Evolutionary conservation across 164 flowering plant genomes (phyloP).

Genomic region (Tetracentron sinense): DNA sequence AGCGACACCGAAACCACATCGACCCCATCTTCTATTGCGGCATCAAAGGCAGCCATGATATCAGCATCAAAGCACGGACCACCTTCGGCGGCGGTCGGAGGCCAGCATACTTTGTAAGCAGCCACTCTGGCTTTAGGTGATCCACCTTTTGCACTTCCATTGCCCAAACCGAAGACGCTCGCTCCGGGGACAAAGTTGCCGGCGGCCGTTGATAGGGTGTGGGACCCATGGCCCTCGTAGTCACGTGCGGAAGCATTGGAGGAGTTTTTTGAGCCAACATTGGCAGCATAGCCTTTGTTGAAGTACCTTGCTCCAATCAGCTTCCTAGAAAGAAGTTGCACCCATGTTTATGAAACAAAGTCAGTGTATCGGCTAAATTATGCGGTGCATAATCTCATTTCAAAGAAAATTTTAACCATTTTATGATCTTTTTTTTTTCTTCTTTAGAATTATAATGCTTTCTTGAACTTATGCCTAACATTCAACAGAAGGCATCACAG

Average conservation of each 20-base stretch:
- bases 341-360: neutral
- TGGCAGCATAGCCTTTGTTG: conserved; percentile 22
- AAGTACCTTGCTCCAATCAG: conserved; percentile 46
- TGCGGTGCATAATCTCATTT: too few species aligned
- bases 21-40: conserved; percentile 48
- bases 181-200: conserved; percentile 40
- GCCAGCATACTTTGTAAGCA: conserved; percentile 48
- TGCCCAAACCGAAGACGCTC: conserved; percentile 23
- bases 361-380: too few species aligned
- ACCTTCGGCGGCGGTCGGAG: conserved; percentile 8
- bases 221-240: conserved; percentile 44
- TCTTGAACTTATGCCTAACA: too few species aligned
- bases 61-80: conserved; percentile 40
- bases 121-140: conserved; percentile 47
- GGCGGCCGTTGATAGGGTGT: conserved; percentile 47
- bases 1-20: conserved; percentile 48
- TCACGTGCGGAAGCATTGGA: conserved; percentile 21
- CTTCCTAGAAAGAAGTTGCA: conserved; percentile 27
- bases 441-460: too few species aligned
- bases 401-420: too few species aligned
- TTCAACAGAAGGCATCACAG: too few species aligned
- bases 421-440: too few species aligned
- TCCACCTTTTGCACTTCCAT: conserved; percentile 51
- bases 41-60: conserved; percentile 37
- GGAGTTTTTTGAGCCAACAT: neutral